Evolutionary conservation across 176 grass and related monocot genomes (phyloP).

Genomic region (Raddia distichophylla): DNA sequence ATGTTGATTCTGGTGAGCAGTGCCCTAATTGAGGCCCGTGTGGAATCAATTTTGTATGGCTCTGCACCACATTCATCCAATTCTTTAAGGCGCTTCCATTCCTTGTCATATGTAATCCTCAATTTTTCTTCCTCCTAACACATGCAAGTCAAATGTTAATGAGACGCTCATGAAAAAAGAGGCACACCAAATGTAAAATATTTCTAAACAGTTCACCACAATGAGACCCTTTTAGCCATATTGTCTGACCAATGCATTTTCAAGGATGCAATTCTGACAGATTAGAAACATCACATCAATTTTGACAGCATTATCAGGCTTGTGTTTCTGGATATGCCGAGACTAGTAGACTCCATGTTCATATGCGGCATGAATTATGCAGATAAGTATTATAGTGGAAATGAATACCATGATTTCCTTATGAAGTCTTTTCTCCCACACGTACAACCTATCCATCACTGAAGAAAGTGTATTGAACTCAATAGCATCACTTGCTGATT

Average conservation of each 20-base stretch:
- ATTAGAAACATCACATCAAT: background rate
- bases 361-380: background rate
- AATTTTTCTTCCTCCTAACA: constrained; percentile 83
- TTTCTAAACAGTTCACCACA: background rate
- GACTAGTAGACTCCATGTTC: background rate
- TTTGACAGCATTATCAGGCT: background rate
- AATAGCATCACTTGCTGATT: constrained; percentile 41
- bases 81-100: constrained; percentile 77
- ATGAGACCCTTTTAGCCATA: background rate
- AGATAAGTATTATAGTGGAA: background rate
- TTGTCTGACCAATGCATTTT: background rate
- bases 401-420: constrained; percentile 77
- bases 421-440: constrained; percentile 93
- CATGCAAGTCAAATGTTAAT: constrained; percentile 11
- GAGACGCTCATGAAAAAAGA: background rate
- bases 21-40: constrained; percentile 51
- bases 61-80: constrained; percentile 74
- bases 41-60: constrained; percentile 61
- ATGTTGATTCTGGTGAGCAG: constrained; percentile 71
- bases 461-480: constrained; percentile 76
- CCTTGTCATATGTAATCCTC: constrained; percentile 73
- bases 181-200: background rate
- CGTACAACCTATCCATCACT: constrained; percentile 68
- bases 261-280: background rate
- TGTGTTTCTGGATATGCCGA: background rate